phyloP scores from a whole-genome alignment of 441 rosid genomes.

The Omphalea diandra region DNA sequence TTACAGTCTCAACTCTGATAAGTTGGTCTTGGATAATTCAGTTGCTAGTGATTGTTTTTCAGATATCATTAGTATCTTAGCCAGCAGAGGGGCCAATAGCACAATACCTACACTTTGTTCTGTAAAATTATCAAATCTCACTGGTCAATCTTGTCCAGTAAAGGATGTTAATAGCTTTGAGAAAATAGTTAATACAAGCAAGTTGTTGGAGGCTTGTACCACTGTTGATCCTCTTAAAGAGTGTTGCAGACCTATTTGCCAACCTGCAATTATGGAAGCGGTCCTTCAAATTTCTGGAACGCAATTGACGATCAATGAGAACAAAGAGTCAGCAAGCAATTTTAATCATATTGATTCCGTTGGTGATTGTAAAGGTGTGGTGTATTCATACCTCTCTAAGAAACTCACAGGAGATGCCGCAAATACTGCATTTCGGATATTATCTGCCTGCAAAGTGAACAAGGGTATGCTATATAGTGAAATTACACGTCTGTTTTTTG shows the following conservation, averaged over 20 bases:
- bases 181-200: conserved; percentile 73
- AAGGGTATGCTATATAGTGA: conserved; percentile 50
- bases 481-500: background rate
- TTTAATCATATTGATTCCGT: conserved; percentile 49
- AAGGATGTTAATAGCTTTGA: conserved; percentile 63
- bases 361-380: conserved; percentile 86
- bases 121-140: conserved; percentile 72
- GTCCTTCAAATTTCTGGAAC: conserved; percentile 72
- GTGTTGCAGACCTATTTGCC: conserved; percentile 90
- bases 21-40: conserved; percentile 61
- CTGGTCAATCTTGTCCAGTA: conserved; percentile 90
- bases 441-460: conserved; percentile 94
- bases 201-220: conserved; percentile 80
- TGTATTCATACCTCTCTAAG: conserved; percentile 74
- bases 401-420: conserved; percentile 70
- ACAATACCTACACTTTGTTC: conserved; percentile 80
- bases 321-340: conserved; percentile 43
- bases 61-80: conserved; percentile 83
- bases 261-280: conserved; percentile 82
- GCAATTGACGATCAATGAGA: conserved; percentile 42
- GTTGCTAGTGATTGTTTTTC: conserved; percentile 94
- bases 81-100: conserved; percentile 82
- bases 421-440: conserved; percentile 69
- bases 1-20: conserved; percentile 54
- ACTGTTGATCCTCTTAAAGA: conserved; percentile 85